Base-by-base conservation (phyloP, 2,329 filamentous ascomycete genomes). In the Fusarium aywerte region DNA sequence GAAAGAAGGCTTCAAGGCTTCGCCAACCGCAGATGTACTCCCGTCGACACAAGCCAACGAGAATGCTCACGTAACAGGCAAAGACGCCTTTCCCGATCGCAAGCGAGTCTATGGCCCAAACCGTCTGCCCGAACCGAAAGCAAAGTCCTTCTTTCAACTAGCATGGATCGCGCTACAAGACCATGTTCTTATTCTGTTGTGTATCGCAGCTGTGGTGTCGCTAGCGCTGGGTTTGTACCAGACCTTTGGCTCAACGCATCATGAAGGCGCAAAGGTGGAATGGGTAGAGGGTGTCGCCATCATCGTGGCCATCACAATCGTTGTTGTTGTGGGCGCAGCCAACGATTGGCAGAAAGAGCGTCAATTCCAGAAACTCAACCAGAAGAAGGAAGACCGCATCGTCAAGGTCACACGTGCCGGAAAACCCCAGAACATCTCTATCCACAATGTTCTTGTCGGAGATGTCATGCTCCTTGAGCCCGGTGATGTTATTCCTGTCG, bases 251-350 rank as follows among this genome's bases (percentile, higher is more conserved):
- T 71, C 79, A 65, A 83, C 56, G 58, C 76, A 16, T 75, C 79
- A 16, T 77, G 78, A n/a, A 73, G 79, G 13, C 77, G 83, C 36
- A 47, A 76, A 59, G 71, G 83, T 88, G 9, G 88, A 89, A 70
- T 91, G 86, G 88, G 84, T 90, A 4, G 88, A 90, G 74, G 88
- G 88, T 18, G 86, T 90, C 21, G 88, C 88, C 29, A 90, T 90
- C 56, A 85, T 84, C 53, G 85, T 87, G n/a, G 88, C 88, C 27
- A 89, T 90, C 54, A 65, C 88, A 25, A 89, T 90, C 55, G 87
- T 90, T 3, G 87, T 88, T 0, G 71, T 88, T 1, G 87, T 89
- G 8, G 87, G 86, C 18, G 86, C 87, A 18, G 75, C 84, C n/a
- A 90, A 90, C 67, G 89, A 90, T 73, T 90, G 85, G 83, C 86